These are phyloP conservation scores for Schwanniomyces occidentalis DNA, from an alignment of 805 yeast genomes.

Conservation along the genomic window DNA sequence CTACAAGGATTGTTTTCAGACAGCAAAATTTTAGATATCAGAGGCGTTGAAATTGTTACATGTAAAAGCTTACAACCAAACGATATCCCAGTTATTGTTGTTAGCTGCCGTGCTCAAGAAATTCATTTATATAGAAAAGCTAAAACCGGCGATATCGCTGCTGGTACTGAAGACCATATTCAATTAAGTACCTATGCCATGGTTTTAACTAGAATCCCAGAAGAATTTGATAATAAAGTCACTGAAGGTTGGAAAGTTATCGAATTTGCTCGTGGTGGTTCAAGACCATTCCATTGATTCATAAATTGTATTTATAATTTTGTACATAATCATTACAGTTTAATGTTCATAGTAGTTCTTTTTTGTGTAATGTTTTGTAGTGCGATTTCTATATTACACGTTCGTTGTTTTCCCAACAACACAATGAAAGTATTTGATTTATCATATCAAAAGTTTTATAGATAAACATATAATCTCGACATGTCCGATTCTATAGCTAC, in stretches of 20 bases:
- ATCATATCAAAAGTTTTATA: too few species aligned
- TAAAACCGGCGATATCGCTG: slow-evolving; percentile 92
- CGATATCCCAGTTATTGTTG: slow-evolving; percentile 88
- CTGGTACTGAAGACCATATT: slow-evolving; percentile 93
- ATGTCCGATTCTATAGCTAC: slow-evolving; percentile 57
- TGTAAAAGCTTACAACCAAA: slow-evolving; percentile 88
- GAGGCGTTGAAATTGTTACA: slow-evolving; percentile 90
- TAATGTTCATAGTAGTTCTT: slow-evolving; percentile 2
- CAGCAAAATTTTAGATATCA: slow-evolving; percentile 86
- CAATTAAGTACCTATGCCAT: slow-evolving; percentile 92
- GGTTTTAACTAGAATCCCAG: slow-evolving; percentile 92
- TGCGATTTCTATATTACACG: too few species aligned
- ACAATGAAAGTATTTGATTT: too few species aligned
- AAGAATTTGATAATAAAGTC: slow-evolving; percentile 81
- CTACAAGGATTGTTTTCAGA: slow-evolving; percentile 92
- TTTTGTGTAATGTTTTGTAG: slow-evolving; percentile 2
- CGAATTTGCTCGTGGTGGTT: slow-evolving; percentile 92
- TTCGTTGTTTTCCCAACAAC: too few species aligned
- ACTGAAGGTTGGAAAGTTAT: slow-evolving; percentile 97
- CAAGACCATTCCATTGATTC: slow-evolving; percentile 68
- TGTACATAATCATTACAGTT: not conserved
- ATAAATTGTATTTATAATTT: not conserved
- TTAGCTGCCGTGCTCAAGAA: slow-evolving; percentile 96
- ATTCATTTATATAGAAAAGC: slow-evolving; percentile 83
- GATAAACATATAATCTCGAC: too few species aligned